These are phyloP conservation scores for Tulasnella sp. DNA, from an alignment of 768 basidiomycete genomes.

Conservation along the genomic window DNA sequence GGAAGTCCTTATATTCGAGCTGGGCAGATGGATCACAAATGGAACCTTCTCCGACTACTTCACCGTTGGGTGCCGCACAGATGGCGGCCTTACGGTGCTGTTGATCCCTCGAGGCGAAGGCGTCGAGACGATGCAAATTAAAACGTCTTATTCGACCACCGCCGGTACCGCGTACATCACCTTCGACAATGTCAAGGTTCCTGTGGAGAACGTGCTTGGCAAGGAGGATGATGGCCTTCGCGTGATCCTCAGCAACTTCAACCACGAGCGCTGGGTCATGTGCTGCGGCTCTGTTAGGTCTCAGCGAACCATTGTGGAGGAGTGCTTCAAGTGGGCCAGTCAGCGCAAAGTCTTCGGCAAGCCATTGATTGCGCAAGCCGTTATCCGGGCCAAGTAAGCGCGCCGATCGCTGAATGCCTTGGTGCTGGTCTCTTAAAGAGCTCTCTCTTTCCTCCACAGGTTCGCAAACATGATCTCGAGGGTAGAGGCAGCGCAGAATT, in stretches of 20 bases:
- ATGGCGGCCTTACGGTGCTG: constrained; percentile 66
- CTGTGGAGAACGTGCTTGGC: constrained; percentile 83
- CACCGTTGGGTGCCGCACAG: constrained; percentile 31
- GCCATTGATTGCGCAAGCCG: constrained; percentile 62
- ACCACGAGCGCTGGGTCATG: constrained; percentile 90
- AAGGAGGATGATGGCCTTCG: constrained; percentile 76
- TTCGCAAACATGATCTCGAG: constrained; percentile 86
- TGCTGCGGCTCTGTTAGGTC: constrained; percentile 63
- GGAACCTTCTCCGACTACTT: constrained; percentile 68
- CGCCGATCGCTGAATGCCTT: not conserved
- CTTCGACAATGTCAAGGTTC: constrained; percentile 60
- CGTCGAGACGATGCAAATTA: constrained; percentile 82
- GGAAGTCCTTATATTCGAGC: not conserved
- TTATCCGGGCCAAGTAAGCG: constrained; percentile 72
- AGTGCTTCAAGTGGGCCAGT: constrained; percentile 87
- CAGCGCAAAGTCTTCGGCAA: constrained; percentile 93
- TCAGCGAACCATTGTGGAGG: constrained; percentile 80
- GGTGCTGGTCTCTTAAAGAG: constrained; percentile 9
- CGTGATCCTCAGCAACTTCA: constrained; percentile 77
- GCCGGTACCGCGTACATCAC: constrained; percentile 58
- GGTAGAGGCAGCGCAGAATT: constrained; percentile 74
- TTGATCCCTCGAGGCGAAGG: constrained; percentile 66
- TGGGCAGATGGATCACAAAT: constrained; percentile 80
- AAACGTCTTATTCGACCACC: constrained; percentile 85
- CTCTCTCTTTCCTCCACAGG: not conserved